Evolutionary conservation across 2,329 filamentous ascomycete genomes (phyloP).

Genomic region (Colletotrichum graminicola): DNA sequence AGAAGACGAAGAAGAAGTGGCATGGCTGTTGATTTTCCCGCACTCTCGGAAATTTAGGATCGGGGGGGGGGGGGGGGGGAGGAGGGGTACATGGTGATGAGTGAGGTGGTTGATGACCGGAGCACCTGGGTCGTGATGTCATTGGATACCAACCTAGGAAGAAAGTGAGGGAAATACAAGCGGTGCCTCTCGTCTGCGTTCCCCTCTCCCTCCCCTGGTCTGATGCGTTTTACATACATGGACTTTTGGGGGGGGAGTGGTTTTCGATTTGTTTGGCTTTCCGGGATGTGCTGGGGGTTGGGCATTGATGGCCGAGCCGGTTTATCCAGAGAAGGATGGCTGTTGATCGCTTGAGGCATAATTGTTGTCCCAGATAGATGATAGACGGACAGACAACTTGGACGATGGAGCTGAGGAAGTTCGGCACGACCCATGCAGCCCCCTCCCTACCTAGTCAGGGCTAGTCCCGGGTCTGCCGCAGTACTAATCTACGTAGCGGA

Average conservation of each 20-base stretch:
- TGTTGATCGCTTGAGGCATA: background rate
- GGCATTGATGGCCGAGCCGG: constrained; percentile 30
- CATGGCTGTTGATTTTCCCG: background rate
- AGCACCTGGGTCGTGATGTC: constrained; percentile 23
- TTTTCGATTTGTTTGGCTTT: background rate
- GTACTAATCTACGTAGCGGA: background rate
- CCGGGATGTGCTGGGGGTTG: background rate
- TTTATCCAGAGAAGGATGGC: background rate
- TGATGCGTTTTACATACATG: no score
- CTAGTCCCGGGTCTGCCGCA: background rate
- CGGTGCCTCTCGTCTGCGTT: background rate
- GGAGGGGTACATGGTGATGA: constrained; percentile 8
- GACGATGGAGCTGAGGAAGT: background rate
- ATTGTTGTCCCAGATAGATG: background rate
- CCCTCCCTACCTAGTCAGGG: background rate
- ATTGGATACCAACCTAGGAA: background rate
- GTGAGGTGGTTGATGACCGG: constrained; percentile 14
- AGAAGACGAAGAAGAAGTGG: background rate
- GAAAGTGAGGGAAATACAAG: constrained; percentile 17
- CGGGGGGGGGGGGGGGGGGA: no score
- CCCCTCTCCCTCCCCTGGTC: background rate
- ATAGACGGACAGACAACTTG: background rate
- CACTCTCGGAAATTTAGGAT: no score
- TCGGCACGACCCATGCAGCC: background rate
- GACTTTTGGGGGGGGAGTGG: background rate